Evolutionary conservation across 305 asterid genomes (phyloP), one percentile per base, ranked within the genome.

Genomic region (Fraxinus baroniana): DNA sequence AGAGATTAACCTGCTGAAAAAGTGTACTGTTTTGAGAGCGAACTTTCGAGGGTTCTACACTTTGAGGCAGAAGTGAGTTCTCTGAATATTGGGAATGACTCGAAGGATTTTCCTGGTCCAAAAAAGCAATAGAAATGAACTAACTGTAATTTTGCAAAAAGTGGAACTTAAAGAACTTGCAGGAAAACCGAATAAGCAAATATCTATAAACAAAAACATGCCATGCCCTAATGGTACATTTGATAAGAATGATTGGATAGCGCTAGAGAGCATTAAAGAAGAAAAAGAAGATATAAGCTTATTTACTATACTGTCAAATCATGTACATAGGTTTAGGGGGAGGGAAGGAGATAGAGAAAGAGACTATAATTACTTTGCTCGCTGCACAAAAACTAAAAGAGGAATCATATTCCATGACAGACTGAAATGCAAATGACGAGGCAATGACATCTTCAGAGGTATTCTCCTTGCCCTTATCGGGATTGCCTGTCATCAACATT

Each of bases 401-500:
- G 1, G 92, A 87, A 68, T 86, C 89, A 66, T 94, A 85, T 85
- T 88, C 91, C 1, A 87, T 73, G 74, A 83, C 80, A 64, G 93
- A 93, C 87, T 85, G 89, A 88, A 93, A 95, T 74, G 97, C 91
- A 78, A 94, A 95, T 52, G 97, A 90, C 0, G 93, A 84, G 36
- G 89, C 76, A 76, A 81, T 82, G 78, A 81, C 76, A 78, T 86
- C 91, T 83, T 87, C 96, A 75, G 81, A 87, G 78, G 80, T 78
- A 39, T 85, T 90, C 70, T 91, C 95, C 86, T 88, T 91, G 81
- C 86, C 89, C 85, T 87, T 87, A 83, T 87, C 89, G 71, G 88
- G 80, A 85, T 81, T 86, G 74, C 82, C 90, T 12, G 78, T 64
- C 84, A 74, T 76, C 44, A 82, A 62, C 44, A 87, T 44, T 0